A percentile compares a stretch with the other conserved stretches of the same genome.
These are phyloP conservation scores for Ganoderma multipileum DNA, from an alignment of 1,284 basidiomycete genomes.

Conservation along the genomic window DNA sequence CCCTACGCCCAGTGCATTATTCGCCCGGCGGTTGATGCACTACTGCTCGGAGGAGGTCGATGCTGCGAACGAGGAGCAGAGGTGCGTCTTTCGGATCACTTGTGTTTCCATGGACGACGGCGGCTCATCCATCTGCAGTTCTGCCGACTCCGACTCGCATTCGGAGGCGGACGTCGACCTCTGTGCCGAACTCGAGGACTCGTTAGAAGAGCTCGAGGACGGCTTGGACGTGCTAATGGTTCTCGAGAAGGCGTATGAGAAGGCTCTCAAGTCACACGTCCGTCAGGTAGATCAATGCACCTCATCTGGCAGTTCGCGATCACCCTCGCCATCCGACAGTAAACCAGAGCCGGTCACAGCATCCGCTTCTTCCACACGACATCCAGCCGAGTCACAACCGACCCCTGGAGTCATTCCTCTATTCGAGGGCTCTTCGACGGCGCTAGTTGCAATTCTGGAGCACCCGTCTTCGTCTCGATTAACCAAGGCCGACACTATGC, in stretches of 20 bases:
- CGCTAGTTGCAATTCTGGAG: slow-evolving; percentile 70
- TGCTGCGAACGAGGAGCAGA: slow-evolving; percentile 29
- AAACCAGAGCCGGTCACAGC: slow-evolving; percentile 14
- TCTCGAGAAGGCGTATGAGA: slow-evolving; percentile 70
- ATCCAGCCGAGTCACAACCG: slow-evolving; percentile 18
- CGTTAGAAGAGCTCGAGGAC: slow-evolving; percentile 68
- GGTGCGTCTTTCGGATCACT: slow-evolving; percentile 13
- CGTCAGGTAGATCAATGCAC: slow-evolving; percentile 31
- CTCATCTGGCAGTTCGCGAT: slow-evolving; percentile 23
- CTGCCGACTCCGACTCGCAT: slow-evolving; percentile 18
- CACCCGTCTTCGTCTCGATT: slow-evolving; percentile 41
- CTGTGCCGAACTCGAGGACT: slow-evolving; percentile 52
- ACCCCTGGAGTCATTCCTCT: slow-evolving; percentile 44
- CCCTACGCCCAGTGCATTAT: slow-evolving; percentile 75
- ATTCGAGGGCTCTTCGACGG: slow-evolving; percentile 71
- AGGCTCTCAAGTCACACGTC: slow-evolving; percentile 66
- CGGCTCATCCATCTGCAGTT: slow-evolving; percentile 12
- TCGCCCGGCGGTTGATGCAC: slow-evolving; percentile 89
- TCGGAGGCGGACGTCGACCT: slow-evolving; percentile 34
- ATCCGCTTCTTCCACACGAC: slow-evolving; percentile 17
- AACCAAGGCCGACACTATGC: slow-evolving; percentile 21
- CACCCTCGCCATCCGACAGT: slow-evolving; percentile 21
- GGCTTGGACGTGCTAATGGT: slow-evolving; percentile 71
- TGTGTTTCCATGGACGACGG: background rate
- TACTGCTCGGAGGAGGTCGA: slow-evolving; percentile 68